Base-by-base conservation (phyloP, 176 grass and related monocot genomes). In the Raddia guianensis region DNA sequence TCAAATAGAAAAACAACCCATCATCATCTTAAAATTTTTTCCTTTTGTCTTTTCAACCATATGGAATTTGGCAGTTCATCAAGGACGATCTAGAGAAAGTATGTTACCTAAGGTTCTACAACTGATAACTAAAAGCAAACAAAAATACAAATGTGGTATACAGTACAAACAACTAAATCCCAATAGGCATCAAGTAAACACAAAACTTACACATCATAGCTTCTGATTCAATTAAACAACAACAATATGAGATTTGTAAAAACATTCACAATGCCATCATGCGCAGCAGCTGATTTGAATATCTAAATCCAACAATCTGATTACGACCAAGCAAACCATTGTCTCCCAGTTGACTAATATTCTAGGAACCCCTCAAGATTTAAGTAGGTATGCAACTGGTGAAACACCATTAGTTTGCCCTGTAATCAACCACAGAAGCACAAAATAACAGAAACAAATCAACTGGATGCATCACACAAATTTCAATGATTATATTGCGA, bases 301-400 rank as follows among this genome's bases (percentile, higher is more conserved):
- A 70, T 18, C 15, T 15, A 55, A 75, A 32, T 66, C 21, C 62
- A 51, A 44, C 5, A 1, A 68, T 73, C 68, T 68, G 35, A 79
- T 78, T 81, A 72, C 59, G 58, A 72, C 32, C 13, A 81, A 72
- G 49, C 51, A 47, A 81, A 42, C 12, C 51, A 77, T 16, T 62
- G 51, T 70, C 46, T 75, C 65, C 49, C 63, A 70, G 58, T 11
- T 42, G 19, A 44, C 18, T 59, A 48, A 75, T 68, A 75, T 76
- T 70, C 64, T 37, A 89, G 15, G 49, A 14, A 5, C 11, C 54
- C 64, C 43, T 6, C 18, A 2, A 84, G 64, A 53, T 9, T 49
- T 63, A 84, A 80, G 55, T 59, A 66, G 59, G 77, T 71, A 56
- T 57, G 27, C 63, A 89, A 89, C 86, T 52, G 46, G 86, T 70